A percentile compares a stretch with the other conserved stretches of the same genome.
These are phyloP conservation scores for Udeniomyces megalosporus DNA, from an alignment of 768 basidiomycete species.

Conservation along the genomic window DNA sequence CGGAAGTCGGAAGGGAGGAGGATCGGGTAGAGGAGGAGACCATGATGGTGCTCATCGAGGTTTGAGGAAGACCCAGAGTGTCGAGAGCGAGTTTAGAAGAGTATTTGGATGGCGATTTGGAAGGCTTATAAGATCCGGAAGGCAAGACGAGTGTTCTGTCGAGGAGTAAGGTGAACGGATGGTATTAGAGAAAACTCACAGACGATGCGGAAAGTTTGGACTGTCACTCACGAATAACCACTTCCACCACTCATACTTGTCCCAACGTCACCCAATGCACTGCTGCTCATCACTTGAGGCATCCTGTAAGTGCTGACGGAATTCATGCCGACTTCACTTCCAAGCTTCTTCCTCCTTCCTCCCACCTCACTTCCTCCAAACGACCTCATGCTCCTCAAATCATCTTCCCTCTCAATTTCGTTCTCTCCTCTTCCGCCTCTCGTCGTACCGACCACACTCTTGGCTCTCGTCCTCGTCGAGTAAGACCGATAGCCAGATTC, in stretches of 20 bases:
- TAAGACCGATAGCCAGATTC: not conserved
- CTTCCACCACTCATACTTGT: slow-evolving; percentile 13
- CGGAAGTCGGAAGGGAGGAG: not conserved
- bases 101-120: slow-evolving; percentile 5
- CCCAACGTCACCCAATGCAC: not conserved
- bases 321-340: not conserved
- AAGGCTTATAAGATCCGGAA: slow-evolving; percentile 2
- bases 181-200: not conserved
- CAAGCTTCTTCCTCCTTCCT: not conserved
- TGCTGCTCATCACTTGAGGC: slow-evolving; percentile 14
- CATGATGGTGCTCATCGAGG: slow-evolving; percentile 8
- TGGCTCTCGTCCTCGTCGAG: not conserved
- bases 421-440: no score
- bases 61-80: slow-evolving; percentile 4
- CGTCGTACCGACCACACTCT: no score
- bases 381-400: not conserved
- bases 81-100: not conserved
- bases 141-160: slow-evolving; percentile 8
- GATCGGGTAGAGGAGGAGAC: not conserved
- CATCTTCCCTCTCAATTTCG: not conserved
- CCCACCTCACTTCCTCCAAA: not conserved
- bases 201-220: not conserved
- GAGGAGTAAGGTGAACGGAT: no score
- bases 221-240: slow-evolving; percentile 12
- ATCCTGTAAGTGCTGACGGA: slow-evolving; percentile 1